These are phyloP conservation scores for Talaromyces islandicus DNA, from an alignment of 2,329 filamentous ascomycete genomes.

Conservation along the genomic window DNA sequence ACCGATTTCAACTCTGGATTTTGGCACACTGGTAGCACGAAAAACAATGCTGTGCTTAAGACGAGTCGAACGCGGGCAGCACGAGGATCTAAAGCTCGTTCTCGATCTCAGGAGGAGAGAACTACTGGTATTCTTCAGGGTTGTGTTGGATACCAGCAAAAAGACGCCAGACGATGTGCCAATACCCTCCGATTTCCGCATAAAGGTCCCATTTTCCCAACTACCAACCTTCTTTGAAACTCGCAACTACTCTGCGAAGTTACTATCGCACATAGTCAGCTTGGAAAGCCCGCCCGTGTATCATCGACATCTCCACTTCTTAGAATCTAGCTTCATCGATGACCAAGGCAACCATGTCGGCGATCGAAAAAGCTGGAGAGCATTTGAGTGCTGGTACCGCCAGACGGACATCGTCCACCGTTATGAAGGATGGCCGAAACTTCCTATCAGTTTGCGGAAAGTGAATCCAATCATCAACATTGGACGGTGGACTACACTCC, in stretches of 20 bases:
- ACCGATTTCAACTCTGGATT: conserved; percentile 47
- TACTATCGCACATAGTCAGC: conserved; percentile 30
- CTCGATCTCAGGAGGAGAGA: conserved; percentile 41
- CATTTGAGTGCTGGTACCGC: conserved; percentile 55
- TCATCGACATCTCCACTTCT: conserved; percentile 33
- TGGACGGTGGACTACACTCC: conserved; percentile 59
- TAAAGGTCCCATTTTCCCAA: conserved; percentile 42
- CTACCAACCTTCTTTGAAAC: conserved; percentile 34
- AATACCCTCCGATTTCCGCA: conserved; percentile 26
- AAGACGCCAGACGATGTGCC: background rate
- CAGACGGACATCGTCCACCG: conserved; percentile 57
- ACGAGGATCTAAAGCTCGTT: conserved; percentile 25
- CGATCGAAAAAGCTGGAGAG: conserved; percentile 45
- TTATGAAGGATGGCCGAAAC: conserved; percentile 6
- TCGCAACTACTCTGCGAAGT: conserved; percentile 13
- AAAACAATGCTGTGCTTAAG: conserved; percentile 57
- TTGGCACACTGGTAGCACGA: conserved; percentile 55
- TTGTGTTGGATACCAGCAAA: conserved; percentile 17
- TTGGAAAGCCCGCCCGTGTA: conserved; percentile 42
- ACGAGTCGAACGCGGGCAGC: conserved; percentile 25
- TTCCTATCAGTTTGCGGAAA: conserved; percentile 45
- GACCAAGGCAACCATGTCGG: conserved; percentile 16
- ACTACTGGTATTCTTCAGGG: conserved; percentile 41
- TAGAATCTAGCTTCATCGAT: conserved; percentile 33
- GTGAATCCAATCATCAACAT: conserved; percentile 53